Conservation (phyloP, 176 grass and related monocot genomes). For the Saccharum spontaneum region DNA sequence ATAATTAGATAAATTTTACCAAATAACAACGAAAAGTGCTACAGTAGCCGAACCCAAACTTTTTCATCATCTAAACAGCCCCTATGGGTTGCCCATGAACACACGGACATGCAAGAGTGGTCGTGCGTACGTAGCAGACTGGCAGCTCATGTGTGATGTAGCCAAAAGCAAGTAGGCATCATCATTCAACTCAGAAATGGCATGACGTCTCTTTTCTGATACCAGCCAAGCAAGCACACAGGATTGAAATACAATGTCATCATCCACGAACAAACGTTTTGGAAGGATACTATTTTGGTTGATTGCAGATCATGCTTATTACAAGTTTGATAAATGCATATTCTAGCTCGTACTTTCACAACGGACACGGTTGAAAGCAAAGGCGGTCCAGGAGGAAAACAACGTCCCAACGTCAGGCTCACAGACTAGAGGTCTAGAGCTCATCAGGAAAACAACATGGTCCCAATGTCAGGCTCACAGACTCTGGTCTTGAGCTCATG, state of each 20-base stretch:
- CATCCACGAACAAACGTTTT: constrained; percentile 16
- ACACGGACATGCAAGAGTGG: not conserved
- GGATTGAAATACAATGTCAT: not conserved
- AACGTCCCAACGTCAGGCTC: constrained; percentile 2
- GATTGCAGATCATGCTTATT: constrained; percentile 42
- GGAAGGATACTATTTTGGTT: constrained; percentile 16
- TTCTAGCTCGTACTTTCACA: constrained; percentile 26
- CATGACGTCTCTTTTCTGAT: not conserved
- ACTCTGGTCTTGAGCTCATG: constrained; percentile 20
- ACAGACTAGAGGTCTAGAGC: not conserved
- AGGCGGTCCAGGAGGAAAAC: not conserved
- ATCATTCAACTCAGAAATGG: not conserved
- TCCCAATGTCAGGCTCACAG: not conserved
- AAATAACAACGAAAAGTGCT: too few species aligned
- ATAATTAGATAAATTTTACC: too few species aligned
- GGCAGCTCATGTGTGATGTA: not conserved
- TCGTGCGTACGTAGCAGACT: not conserved
- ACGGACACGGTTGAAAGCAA: constrained; percentile 17
- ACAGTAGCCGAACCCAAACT: too few species aligned
- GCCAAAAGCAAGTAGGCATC: not conserved
- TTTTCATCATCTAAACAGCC: too few species aligned
- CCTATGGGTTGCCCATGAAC: not conserved
- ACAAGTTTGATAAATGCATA: constrained; percentile 28
- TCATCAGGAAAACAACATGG: not conserved
- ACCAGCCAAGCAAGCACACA: not conserved